Conservation (phyloP, 1,139 yeast species). For the Chernovozyma aurita region DNA sequence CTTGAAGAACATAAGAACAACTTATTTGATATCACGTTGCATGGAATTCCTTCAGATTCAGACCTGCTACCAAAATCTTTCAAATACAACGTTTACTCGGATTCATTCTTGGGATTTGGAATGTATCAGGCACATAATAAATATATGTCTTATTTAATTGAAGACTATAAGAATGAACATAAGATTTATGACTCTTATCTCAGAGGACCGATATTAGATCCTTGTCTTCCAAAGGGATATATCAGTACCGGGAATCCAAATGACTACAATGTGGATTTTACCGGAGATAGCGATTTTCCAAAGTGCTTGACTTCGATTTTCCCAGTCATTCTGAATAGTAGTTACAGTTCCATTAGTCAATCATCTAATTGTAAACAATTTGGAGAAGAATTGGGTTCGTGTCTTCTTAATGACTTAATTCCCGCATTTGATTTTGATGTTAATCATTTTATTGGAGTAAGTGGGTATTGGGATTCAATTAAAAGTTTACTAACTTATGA, state of each 20-base stretch:
- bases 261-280: constrained; percentile 26
- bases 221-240: constrained; percentile 57
- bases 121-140: constrained; percentile 61
- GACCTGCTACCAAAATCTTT: constrained; percentile 17
- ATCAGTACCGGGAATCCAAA: constrained; percentile 23
- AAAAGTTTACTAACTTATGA: constrained; percentile 37
- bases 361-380: constrained; percentile 27
- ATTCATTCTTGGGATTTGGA: constrained; percentile 75
- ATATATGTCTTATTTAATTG: constrained; percentile 40
- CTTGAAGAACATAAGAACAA: constrained; percentile 50
- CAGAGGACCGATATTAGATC: constrained; percentile 42
- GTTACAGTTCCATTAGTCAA: constrained; percentile 20
- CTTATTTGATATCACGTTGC: constrained; percentile 39
- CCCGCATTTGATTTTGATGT: constrained; percentile 69
- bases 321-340: constrained; percentile 44
- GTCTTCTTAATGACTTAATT: constrained; percentile 48
- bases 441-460: constrained; percentile 71
- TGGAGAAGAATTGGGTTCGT: constrained; percentile 35
- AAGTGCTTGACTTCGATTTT: constrained; percentile 50
- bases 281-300: constrained; percentile 60
- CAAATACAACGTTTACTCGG: constrained; percentile 56
- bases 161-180: constrained; percentile 15
- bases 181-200: constrained; percentile 12
- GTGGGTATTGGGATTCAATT: constrained; percentile 79
- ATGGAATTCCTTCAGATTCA: constrained; percentile 17